A percentile compares a stretch with the other conserved stretches of the same genome.
Conservation (phyloP, 805 yeast genomes). For the Monosporozyma yasuniensis region DNA sequence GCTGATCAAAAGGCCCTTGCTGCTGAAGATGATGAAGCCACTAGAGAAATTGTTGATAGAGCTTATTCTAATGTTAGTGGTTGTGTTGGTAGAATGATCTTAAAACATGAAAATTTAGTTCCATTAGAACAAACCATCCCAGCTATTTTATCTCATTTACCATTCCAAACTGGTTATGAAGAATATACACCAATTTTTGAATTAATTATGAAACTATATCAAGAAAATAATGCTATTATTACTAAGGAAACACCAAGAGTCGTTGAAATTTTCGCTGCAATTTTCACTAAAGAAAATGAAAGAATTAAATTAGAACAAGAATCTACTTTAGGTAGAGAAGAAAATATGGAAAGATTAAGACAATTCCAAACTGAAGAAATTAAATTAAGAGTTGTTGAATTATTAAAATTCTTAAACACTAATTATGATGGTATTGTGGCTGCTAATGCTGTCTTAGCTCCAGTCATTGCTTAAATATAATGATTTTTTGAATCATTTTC, state of each 20-base stretch:
- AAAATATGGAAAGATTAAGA: constrained; percentile 62
- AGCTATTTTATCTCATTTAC: constrained; percentile 64
- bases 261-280: constrained; percentile 57
- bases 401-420: constrained; percentile 64
- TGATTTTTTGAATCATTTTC: not conserved
- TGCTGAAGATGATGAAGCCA: constrained; percentile 56
- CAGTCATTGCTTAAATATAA: constrained; percentile 26
- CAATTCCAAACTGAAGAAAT: constrained; percentile 70
- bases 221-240: constrained; percentile 47
- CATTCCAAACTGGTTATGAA: constrained; percentile 80
- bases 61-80: constrained; percentile 93
- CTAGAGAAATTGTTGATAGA: constrained; percentile 70
- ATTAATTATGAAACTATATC: constrained; percentile 64
- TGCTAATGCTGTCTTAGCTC: constrained; percentile 31
- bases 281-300: constrained; percentile 69
- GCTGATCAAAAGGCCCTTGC: constrained; percentile 61
- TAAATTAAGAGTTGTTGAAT: constrained; percentile 53
- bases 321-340: constrained; percentile 80
- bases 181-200: constrained; percentile 88
- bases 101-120: constrained; percentile 59
- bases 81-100: constrained; percentile 86
- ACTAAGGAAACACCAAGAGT: constrained; percentile 49
- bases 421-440: constrained; percentile 58
- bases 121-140: constrained; percentile 76
- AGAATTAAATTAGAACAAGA: constrained; percentile 59